phyloP scores from a whole-genome alignment of 1,284 basidiomycete species.

The Apiotrichum brassicae region DNA sequence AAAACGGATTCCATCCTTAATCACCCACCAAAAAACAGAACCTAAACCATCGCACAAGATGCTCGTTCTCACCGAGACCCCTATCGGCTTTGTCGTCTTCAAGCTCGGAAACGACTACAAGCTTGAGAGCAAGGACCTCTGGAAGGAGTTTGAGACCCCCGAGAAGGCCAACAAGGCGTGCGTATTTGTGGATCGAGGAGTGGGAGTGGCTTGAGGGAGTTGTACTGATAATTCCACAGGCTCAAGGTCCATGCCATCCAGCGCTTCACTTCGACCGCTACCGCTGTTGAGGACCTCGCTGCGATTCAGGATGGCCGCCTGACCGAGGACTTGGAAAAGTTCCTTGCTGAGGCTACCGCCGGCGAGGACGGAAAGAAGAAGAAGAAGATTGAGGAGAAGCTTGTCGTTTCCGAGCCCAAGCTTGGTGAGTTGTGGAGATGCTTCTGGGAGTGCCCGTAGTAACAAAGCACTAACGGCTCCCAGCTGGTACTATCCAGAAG shows the following conservation, averaged over 20 bases:
- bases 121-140: slow-evolving; percentile 75
- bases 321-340: slow-evolving; percentile 87
- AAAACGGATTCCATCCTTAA: too few relatives aligned
- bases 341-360: slow-evolving; percentile 79
- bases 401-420: slow-evolving; percentile 84
- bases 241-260: slow-evolving; percentile 92
- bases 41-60: too few relatives aligned
- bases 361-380: slow-evolving; percentile 53
- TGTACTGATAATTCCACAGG: slow-evolving; percentile 48
- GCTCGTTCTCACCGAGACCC: slow-evolving; percentile 50
- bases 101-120: slow-evolving; percentile 88
- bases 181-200: slow-evolving; percentile 48
- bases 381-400: slow-evolving; percentile 72
- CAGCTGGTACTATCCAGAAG: slow-evolving; percentile 81
- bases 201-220: background rate
- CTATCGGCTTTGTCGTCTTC: slow-evolving; percentile 85
- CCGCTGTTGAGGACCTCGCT: slow-evolving; percentile 97
- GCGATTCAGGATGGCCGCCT: slow-evolving; percentile 88
- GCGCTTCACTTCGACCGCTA: slow-evolving; percentile 91
- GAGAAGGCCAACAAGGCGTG: slow-evolving; percentile 87
- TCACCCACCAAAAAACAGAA: background rate
- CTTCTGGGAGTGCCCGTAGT: background rate
- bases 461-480: slow-evolving; percentile 6
- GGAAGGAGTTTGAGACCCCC: slow-evolving; percentile 87
- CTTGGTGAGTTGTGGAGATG: slow-evolving; percentile 59